phyloP scores from a whole-genome alignment of 192 early-diverging fungal genomes.

The Backusella psychrophila region DNA sequence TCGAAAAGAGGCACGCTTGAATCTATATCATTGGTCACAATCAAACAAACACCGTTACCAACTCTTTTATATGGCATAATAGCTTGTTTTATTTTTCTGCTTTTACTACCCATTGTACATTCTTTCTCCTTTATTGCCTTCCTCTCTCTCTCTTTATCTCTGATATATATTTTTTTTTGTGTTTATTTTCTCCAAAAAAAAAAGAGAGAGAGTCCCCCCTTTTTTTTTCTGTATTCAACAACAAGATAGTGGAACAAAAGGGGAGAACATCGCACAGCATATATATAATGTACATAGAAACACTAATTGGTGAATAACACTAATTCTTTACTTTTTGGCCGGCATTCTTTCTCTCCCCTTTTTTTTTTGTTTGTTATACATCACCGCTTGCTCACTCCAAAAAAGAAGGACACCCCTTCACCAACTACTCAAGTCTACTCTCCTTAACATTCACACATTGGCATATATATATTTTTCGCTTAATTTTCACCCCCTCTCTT shows the following conservation, averaged over 20 bases:
- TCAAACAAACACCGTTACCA: background rate
- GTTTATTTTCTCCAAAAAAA: background rate
- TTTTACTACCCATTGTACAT: background rate
- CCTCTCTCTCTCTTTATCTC: background rate
- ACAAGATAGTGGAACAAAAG: slow-evolving; percentile 1
- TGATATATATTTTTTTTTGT: background rate
- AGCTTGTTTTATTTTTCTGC: background rate
- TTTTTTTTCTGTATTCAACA: background rate
- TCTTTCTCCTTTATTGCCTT: background rate
- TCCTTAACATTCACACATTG: background rate
- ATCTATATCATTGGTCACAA: background rate
- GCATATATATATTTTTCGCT: background rate
- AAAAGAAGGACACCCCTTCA: background rate
- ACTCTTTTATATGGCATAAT: background rate
- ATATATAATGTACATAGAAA: slow-evolving; percentile 8
- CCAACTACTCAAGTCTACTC: background rate
- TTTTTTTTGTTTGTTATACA: background rate
- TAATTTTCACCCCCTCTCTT: background rate
- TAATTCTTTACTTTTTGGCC: slow-evolving; percentile 6
- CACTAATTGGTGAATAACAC: slow-evolving; percentile 5
- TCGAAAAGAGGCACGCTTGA: background rate
- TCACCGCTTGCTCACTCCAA: background rate
- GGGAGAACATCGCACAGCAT: slow-evolving; percentile 1
- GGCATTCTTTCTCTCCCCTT: background rate
- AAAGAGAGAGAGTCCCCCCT: background rate